phyloP scores from a whole-genome alignment of 2,329 filamentous ascomycete species.

The Colletotrichum melonis region DNA sequence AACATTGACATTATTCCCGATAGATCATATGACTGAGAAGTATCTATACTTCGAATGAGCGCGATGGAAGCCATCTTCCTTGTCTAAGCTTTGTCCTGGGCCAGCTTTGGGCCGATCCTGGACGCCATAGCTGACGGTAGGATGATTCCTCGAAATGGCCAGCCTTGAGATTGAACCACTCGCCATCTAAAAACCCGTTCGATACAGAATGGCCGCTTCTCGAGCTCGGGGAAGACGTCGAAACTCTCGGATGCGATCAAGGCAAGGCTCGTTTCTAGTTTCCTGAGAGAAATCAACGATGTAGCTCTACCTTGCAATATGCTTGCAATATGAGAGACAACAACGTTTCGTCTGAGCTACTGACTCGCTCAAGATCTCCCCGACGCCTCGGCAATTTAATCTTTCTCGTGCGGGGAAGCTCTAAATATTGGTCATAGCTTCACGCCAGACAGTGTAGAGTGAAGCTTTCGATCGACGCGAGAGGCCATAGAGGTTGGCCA shows the following conservation, averaged over 20 bases:
- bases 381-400: slow-evolving; percentile 4
- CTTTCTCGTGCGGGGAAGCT: slow-evolving; percentile 19
- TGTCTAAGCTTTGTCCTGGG: too few species aligned
- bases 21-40: too few species aligned
- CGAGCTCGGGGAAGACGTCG: background rate
- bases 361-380: background rate
- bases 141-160: too few species aligned
- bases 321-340: background rate
- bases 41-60: too few species aligned
- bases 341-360: background rate
- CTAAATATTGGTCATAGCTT: background rate
- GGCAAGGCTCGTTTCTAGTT: background rate
- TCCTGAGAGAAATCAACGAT: background rate
- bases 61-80: too few species aligned
- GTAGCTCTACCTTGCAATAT: background rate
- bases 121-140: too few species aligned
- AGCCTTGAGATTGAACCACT: too few species aligned
- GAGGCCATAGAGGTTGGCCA: background rate
- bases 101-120: too few species aligned
- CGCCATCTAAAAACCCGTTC: too few species aligned
- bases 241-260: background rate
- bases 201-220: background rate
- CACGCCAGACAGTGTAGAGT: too few species aligned
- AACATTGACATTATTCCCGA: background rate
- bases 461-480: background rate